Conservation (phyloP, 1,139 yeast species). For the Geotrichum histeridarum region DNA sequence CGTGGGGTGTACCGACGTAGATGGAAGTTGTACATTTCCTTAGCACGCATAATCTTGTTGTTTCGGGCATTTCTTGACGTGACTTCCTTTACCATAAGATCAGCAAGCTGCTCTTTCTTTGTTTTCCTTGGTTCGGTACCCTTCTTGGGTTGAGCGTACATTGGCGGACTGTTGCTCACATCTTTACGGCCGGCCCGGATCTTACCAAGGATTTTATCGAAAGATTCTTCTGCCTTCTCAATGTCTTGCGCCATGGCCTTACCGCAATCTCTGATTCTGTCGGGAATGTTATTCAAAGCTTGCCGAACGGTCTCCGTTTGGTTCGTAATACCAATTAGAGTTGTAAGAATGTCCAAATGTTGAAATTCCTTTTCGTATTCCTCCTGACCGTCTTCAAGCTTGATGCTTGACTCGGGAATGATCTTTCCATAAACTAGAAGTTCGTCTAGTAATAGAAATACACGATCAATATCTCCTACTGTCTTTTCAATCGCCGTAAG, state of each 20-base stretch:
- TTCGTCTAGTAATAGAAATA: conserved; percentile 33
- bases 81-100: conserved; percentile 24
- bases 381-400: not conserved
- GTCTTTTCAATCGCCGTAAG: conserved; percentile 32
- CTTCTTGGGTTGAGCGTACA: conserved; percentile 11
- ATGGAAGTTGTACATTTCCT: conserved; percentile 29
- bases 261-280: not conserved
- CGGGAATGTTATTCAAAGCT: conserved; percentile 3
- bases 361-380: conserved; percentile 29
- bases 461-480: conserved; percentile 31
- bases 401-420: not conserved
- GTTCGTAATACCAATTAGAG: conserved; percentile 8
- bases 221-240: conserved; percentile 15
- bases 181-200: conserved; percentile 15
- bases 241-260: conserved; percentile 9
- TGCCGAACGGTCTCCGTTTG: conserved; percentile 18
- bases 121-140: conserved; percentile 14
- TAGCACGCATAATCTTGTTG: conserved; percentile 28
- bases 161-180: conserved; percentile 11
- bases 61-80: conserved; percentile 26
- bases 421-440: conserved; percentile 18
- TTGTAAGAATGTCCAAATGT: conserved; percentile 5
- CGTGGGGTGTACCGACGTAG: conserved; percentile 32
- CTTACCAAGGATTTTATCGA: conserved; percentile 12
- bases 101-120: conserved; percentile 23